Percentiles rank a stretch among this genome's conserved stretches.
Evolutionary conservation across 306 rosid species (phyloP).

Genomic region (Inga laurina): DNA sequence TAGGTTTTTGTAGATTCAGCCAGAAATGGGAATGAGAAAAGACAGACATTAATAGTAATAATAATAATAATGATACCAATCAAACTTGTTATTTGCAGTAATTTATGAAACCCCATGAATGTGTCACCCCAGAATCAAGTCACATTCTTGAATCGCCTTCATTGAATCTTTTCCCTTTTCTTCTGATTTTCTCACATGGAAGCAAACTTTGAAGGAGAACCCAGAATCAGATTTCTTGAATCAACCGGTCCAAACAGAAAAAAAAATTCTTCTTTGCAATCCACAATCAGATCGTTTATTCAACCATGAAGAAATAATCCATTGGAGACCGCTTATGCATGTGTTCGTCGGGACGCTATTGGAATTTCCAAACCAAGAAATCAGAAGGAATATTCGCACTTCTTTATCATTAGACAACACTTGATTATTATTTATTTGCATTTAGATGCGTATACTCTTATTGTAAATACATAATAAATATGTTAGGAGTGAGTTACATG

Average conservation of each 20-base stretch:
- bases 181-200: neutral
- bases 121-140: constrained; percentile 19
- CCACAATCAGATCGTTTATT: constrained; percentile 22
- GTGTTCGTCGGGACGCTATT: constrained; percentile 28
- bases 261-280: neutral
- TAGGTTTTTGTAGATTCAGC: constrained; percentile 11
- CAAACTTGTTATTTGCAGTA: constrained; percentile 23
- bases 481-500: neutral
- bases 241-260: neutral
- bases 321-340: constrained; percentile 6
- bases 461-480: too few species aligned
- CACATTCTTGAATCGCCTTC: neutral
- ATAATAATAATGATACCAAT: neutral
- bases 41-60: neutral
- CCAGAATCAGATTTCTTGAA: neutral
- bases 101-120: constrained; percentile 43
- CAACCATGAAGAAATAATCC: neutral
- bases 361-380: constrained; percentile 47
- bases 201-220: neutral
- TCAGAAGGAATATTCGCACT: constrained; percentile 26
- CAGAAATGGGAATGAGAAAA: constrained; percentile 18
- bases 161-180: constrained; percentile 23
- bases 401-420: neutral
- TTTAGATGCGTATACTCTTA: too few species aligned
- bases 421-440: too few species aligned